Evolutionary conservation across 768 basidiomycete genomes (phyloP).

Genomic region (Scleroderma citrinum): DNA sequence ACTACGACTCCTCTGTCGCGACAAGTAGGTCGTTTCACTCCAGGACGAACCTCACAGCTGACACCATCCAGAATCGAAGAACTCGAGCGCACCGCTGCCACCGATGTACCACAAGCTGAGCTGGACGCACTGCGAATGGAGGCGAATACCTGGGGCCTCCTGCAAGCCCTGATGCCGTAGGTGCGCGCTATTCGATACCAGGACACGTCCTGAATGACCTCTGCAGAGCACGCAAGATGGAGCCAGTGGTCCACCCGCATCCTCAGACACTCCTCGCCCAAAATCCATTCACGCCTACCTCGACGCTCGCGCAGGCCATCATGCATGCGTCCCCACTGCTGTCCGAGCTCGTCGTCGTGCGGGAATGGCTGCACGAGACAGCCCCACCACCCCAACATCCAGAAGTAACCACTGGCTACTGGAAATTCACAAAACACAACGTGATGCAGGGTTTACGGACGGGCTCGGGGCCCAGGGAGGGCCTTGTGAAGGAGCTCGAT

Average conservation of each 20-base stretch:
- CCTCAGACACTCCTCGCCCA: conserved; percentile 52
- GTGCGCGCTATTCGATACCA: conserved; percentile 23
- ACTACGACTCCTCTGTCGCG: conserved; percentile 43
- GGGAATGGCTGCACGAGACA: conserved; percentile 85
- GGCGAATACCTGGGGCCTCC: conserved; percentile 73
- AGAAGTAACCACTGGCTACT: conserved; percentile 77
- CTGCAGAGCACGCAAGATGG: conserved; percentile 62
- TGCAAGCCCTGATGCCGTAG: conserved; percentile 74
- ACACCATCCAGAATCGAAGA: conserved; percentile 43
- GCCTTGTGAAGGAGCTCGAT: conserved; percentile 65
- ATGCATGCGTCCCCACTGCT: conserved; percentile 64
- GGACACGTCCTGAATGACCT: neutral
- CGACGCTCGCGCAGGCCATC: conserved; percentile 67
- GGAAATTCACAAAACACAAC: conserved; percentile 74
- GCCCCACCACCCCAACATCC: conserved; percentile 55
- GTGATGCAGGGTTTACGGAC: conserved; percentile 60
- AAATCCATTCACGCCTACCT: conserved; percentile 81
- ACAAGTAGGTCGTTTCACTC: conserved; percentile 44
- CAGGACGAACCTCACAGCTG: neutral
- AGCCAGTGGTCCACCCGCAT: conserved; percentile 39
- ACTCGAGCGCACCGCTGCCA: conserved; percentile 37
- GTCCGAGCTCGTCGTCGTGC: conserved; percentile 70
- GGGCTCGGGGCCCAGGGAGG: conserved; percentile 39
- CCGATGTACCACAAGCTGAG: conserved; percentile 41
- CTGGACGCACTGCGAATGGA: conserved; percentile 64